Conservation (phyloP, 306 rosid genomes). For the Cercis canadensis region DNA sequence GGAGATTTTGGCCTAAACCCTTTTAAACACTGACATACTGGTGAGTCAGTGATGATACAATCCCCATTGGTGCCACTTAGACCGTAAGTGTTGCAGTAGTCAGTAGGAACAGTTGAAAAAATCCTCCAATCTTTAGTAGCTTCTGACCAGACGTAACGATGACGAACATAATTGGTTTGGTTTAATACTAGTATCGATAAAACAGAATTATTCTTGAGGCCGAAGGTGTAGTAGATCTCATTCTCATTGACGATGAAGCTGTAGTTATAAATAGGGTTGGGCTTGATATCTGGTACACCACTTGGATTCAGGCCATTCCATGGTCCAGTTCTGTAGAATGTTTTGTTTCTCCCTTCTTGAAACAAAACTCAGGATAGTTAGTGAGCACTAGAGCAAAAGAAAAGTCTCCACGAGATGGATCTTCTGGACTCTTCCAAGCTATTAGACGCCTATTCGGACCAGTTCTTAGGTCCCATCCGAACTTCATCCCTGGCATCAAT, state of each 20-base stretch:
- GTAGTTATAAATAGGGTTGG: neutral
- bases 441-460: slow-evolving; percentile 26
- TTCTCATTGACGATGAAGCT: neutral
- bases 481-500: slow-evolving; percentile 42
- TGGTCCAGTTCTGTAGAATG: neutral
- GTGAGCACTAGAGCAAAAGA: neutral
- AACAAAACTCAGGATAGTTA: neutral
- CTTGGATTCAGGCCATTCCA: slow-evolving; percentile 1
- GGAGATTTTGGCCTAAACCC: no score
- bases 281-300: neutral
- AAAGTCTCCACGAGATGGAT: slow-evolving; percentile 39
- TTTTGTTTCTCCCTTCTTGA: slow-evolving; percentile 9
- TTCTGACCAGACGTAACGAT: neutral
- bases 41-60: no score
- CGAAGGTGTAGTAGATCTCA: neutral
- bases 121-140: slow-evolving; percentile 11
- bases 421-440: slow-evolving; percentile 41
- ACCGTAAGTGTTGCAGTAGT: slow-evolving; percentile 19
- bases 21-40: no score
- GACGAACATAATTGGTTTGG: neutral
- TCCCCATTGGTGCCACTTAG: slow-evolving; percentile 30
- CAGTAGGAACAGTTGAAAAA: neutral
- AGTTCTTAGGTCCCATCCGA: slow-evolving; percentile 46
- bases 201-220: neutral
- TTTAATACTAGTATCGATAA: slow-evolving; percentile 1